Evolutionary conservation across 305 asterid genomes (phyloP), one percentile per base, ranked within the genome.

Genomic region (Solanum hybrid): DNA sequence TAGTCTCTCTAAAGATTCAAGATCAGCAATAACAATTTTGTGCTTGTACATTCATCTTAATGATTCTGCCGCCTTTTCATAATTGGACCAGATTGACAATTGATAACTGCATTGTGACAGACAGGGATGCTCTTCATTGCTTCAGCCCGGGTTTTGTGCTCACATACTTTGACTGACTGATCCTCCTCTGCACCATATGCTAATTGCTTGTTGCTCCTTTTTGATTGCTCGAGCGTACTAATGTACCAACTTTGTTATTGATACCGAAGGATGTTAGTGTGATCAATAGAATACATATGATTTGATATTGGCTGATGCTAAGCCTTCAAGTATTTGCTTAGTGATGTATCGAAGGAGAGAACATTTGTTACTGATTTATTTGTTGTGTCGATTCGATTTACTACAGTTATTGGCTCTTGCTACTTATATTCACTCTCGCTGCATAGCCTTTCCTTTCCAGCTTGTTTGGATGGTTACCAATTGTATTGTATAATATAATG

Each of bases 1-100:
- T 96, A 38, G 94, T 95, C 36, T 89, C 95, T 2, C 86, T 97
- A 91, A 95, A 92, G 91, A 81, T 88, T 24, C 93, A 92, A 88
- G 95, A 93, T 73, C 93, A 90, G 90, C 94, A 89, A 86, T 92
- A 91, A 42, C 81, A 86, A 45, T 37, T 36, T 84, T 78, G 34
- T n/a, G 42, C 34, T 32, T 85, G 85, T 89, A 45, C 86, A n/a
- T 60, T 87, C 27, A 85, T 78, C 40, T 36, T 10, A 12, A 19
- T 24, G 75, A 4, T 10, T 71, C 51, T 22, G 78, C 66, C 60
- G 24, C 66, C 13, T 35, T 51, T 36, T 66, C 31, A 12, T 75
- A 77, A 9, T 24, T 71, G 66, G 86, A 45, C 27, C 87, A 82
- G 72, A 45, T 29, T 82, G 72, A 42, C 72, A 29, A 10, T 29